phyloP scores from a whole-genome alignment of 139 green algal species.

The Chlorella sp. region DNA sequence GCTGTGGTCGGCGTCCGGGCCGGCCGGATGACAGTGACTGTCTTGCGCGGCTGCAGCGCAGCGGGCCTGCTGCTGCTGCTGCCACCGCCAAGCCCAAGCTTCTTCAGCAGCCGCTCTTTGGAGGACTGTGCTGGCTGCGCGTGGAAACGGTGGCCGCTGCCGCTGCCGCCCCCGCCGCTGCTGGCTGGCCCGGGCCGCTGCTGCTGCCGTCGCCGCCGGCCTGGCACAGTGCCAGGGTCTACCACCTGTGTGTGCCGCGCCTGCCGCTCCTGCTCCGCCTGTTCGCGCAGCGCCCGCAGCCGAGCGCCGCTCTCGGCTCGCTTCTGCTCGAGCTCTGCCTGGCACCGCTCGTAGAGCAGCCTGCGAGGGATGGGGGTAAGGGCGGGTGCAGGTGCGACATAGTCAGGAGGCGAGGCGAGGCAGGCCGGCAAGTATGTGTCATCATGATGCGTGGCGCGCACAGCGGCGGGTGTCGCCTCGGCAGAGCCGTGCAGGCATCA shows the following conservation, averaged over 20 bases:
- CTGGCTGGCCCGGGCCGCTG: not conserved
- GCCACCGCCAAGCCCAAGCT: not conserved
- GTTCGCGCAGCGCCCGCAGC: constrained; percentile 22
- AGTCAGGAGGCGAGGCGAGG: not conserved
- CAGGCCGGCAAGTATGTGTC: too few species aligned
- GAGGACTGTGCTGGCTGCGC: not conserved
- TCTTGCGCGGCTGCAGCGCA: not conserved
- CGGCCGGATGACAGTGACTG: not conserved
- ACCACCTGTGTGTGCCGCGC: constrained; percentile 1
- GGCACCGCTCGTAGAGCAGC: constrained; percentile 13
- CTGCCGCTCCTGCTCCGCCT: constrained; percentile 22
- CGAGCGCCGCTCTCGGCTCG: constrained; percentile 22
- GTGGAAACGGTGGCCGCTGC: not conserved
- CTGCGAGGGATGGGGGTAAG: not conserved
- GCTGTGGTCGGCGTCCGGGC: not conserved
- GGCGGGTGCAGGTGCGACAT: not conserved
- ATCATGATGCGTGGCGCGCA: too few species aligned
- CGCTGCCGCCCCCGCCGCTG: not conserved
- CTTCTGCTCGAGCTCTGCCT: not conserved
- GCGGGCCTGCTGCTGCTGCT: not conserved
- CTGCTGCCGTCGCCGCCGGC: not conserved
- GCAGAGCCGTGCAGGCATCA: too few species aligned
- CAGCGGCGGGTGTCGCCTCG: too few species aligned
- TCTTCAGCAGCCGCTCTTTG: constrained; percentile 18
- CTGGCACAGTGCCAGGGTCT: not conserved